phyloP scores from a whole-genome alignment of 2,329 filamentous ascomycete species.

The Phyllosticta capitalensis region DNA sequence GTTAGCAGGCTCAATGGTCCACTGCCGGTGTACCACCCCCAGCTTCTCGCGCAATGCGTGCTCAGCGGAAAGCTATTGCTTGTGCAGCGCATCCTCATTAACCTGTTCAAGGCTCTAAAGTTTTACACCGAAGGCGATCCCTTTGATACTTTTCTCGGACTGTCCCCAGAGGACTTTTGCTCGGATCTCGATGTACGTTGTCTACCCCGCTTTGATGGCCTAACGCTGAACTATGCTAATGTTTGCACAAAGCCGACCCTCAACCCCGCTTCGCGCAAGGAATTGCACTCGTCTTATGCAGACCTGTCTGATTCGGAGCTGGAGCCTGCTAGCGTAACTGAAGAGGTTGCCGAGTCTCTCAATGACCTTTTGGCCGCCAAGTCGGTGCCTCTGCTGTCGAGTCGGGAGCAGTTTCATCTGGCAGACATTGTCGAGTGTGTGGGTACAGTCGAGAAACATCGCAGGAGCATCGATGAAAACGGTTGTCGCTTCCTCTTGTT shows the following conservation, averaged over 20 bases:
- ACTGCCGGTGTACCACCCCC: conserved; percentile 83
- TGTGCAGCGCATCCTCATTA: conserved; percentile 63
- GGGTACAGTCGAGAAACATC: conserved; percentile 74
- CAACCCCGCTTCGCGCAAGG: conserved; percentile 35
- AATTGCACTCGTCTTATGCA: conserved; percentile 42
- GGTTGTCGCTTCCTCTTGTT: conserved; percentile 81
- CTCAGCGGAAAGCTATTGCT: conserved; percentile 64
- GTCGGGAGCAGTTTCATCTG: conserved; percentile 76
- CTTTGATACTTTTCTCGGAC: conserved; percentile 66
- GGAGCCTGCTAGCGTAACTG: conserved; percentile 57
- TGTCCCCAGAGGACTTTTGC: conserved; percentile 41
- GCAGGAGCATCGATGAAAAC: conserved; percentile 83
- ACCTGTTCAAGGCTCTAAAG: conserved; percentile 66
- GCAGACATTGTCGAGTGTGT: conserved; percentile 79
- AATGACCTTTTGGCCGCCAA: conserved; percentile 68
- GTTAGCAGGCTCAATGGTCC: conserved; percentile 79
- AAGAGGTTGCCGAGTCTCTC: conserved; percentile 58
- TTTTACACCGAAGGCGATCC: conserved; percentile 74
- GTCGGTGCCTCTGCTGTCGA: conserved; percentile 69
- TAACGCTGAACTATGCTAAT: not conserved
- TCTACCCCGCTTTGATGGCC: not conserved
- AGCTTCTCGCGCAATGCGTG: conserved; percentile 80
- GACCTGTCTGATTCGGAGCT: conserved; percentile 42
- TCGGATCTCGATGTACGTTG: conserved; percentile 36
- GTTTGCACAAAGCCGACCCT: conserved; percentile 21